Evolutionary conservation across 495 filamentous ascomycete genomes (phyloP), one percentile per base, ranked within the genome.

Genomic region (Apiosordaria backusii): DNA sequence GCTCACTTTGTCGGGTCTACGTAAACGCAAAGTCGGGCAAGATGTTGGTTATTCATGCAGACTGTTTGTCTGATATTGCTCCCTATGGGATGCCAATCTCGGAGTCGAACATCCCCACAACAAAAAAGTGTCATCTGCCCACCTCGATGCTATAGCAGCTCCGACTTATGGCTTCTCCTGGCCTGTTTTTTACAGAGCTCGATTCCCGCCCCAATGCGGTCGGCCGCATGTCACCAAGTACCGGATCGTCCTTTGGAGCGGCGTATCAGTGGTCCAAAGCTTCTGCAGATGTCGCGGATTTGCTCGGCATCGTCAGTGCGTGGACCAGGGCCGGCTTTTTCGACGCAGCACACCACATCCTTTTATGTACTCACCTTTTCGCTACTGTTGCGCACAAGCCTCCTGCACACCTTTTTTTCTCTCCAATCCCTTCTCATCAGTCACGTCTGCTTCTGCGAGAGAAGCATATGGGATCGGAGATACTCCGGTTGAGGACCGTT

Each of bases 271-370:
- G 52, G 52, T 55, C 52, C 52, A 54, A 19, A 27, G 50, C 24
- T 23, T 54, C n/a, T 60, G 26, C 19, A 29, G 35, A 45, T 63
- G 68, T 63, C 61, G 57, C 63, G 54, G 63, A 58, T 24, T 65
- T 62, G 23, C 58, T 68, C 40, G 25, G 61, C 21, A 64, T 74
- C 71, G 71, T 74, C 71, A 74, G 71, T 74, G 71, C 71, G 65
- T 64, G 61, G 52, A 57, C 55, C 50, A 55, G 57, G 69, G 58
- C 64, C 40, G 26, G 10, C 23, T 59, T 59, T 25, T 27, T 27
- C 16, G 10, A 45, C n/a, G 13, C 35, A 45, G 35, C 35, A 45
- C 35, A 45, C 35, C 35, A 45, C 35, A 45, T 15, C 10, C 35
- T 15, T 1, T 35, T 10, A 0, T 10, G 29, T n/a, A n/a, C 29